These are phyloP conservation scores for Cladorrhinum sp. DNA, from an alignment of 2,329 filamentous ascomycete species.

Conservation along the genomic window DNA sequence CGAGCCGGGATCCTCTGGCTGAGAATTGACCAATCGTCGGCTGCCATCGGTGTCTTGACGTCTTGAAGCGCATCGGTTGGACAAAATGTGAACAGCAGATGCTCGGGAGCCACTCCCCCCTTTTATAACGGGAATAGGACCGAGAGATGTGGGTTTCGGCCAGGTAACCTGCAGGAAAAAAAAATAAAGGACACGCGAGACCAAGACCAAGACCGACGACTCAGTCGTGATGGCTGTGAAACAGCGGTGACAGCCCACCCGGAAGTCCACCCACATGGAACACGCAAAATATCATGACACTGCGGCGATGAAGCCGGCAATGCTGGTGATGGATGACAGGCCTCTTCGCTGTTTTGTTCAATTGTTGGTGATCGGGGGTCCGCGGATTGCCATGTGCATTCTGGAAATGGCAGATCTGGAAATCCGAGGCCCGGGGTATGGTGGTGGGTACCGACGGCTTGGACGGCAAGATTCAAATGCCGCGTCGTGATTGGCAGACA, in stretches of 20 bases:
- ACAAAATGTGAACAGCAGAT: neutral
- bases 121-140: constrained; percentile 1
- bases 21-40: constrained; percentile 3
- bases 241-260: neutral
- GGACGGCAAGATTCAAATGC: constrained; percentile 8
- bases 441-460: constrained; percentile 8
- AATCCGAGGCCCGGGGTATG: constrained; percentile 19
- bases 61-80: neutral
- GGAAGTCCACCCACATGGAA: neutral
- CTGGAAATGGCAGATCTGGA: neutral
- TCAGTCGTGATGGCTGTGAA: neutral
- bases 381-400: neutral
- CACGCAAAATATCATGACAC: neutral
- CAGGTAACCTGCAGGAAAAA: constrained; percentile 4
- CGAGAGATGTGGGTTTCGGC: constrained; percentile 9
- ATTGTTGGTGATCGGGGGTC: neutral
- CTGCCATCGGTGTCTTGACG: neutral
- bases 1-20: neutral
- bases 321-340: neutral
- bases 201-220: neutral
- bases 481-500: constrained; percentile 26
- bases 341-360: neutral
- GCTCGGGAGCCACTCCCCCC: neutral
- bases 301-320: neutral
- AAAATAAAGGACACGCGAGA: neutral